Evolutionary conservation across 108 stramenopile species (phyloP).

Genomic region (Fragilariopsis cylindrus): DNA sequence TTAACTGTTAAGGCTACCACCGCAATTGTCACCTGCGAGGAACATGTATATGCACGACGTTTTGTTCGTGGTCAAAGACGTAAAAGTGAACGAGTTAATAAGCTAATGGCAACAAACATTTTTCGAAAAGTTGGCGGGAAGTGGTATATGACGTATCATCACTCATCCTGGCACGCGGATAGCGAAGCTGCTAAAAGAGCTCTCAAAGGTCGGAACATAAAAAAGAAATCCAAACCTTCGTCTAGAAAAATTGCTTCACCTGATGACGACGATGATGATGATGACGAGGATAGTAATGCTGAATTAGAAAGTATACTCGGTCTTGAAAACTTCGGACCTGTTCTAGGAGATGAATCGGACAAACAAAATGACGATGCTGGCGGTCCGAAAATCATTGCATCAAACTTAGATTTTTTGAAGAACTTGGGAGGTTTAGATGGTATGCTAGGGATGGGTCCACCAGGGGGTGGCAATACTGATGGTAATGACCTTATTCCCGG

Average conservation of each 20-base stretch:
- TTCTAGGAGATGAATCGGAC: constrained; percentile 40
- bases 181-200: constrained; percentile 69
- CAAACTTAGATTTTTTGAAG: constrained; percentile 44
- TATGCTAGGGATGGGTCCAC: constrained; percentile 34
- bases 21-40: constrained; percentile 80
- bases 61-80: constrained; percentile 56
- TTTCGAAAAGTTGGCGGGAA: constrained; percentile 76
- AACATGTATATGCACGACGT: constrained; percentile 69
- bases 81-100: constrained; percentile 62
- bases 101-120: constrained; percentile 77
- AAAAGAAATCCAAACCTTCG: not conserved
- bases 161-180: constrained; percentile 83
- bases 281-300: constrained; percentile 12
- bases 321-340: constrained; percentile 40
- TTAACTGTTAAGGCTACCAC: constrained; percentile 70
- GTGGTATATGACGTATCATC: constrained; percentile 84
- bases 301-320: constrained; percentile 48
- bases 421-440: constrained; percentile 46
- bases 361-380: constrained; percentile 16
- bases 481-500: constrained; percentile 34
- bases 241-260: not conserved
- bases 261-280: not conserved
- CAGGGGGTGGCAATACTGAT: constrained; percentile 41
- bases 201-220: constrained; percentile 25
- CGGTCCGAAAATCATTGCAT: constrained; percentile 34